These are phyloP conservation scores for Talaromyces sp. DNA, from an alignment of 2,329 filamentous ascomycete species.

Conservation along the genomic window DNA sequence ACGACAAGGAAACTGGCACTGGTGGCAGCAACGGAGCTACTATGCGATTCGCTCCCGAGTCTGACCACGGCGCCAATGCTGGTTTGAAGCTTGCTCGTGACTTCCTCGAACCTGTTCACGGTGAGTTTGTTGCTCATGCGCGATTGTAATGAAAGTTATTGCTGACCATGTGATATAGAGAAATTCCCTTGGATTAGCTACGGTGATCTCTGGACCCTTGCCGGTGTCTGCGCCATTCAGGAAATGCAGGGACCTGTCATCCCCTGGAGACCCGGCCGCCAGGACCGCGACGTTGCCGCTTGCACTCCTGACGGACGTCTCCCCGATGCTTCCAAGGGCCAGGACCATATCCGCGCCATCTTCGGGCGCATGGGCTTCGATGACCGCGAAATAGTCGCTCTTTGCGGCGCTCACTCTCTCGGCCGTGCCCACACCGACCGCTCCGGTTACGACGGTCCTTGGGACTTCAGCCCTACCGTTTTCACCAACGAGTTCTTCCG, in stretches of 20 bases:
- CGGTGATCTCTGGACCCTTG: constrained; percentile 95
- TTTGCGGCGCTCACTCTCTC: constrained; percentile 79
- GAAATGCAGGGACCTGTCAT: constrained; percentile 90
- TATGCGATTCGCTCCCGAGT: constrained; percentile 91
- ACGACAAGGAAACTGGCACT: constrained; percentile 79
- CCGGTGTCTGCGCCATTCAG: constrained; percentile 79
- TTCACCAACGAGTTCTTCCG: constrained; percentile 95
- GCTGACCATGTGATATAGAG: constrained; percentile 38
- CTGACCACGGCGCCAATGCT: constrained; percentile 88
- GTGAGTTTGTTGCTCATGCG: constrained; percentile 43
- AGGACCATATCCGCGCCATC: constrained; percentile 81
- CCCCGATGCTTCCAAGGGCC: constrained; percentile 74
- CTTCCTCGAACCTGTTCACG: constrained; percentile 89
- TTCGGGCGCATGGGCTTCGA: constrained; percentile 98
- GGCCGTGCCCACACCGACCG: constrained; percentile 88
- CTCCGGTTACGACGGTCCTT: constrained; percentile 82
- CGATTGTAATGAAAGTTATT: not conserved
- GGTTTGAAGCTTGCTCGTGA: constrained; percentile 81
- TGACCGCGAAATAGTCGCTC: constrained; percentile 92
- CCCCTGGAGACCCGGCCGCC: constrained; percentile 82
- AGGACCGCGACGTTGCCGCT: constrained; percentile 72
- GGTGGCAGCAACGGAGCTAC: constrained; percentile 95
- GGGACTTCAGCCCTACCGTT: constrained; percentile 87
- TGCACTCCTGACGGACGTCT: constrained; percentile 94
- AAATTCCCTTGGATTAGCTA: constrained; percentile 95